phyloP scores from a whole-genome alignment of 805 yeast species.

The Spathaspora boniae region DNA sequence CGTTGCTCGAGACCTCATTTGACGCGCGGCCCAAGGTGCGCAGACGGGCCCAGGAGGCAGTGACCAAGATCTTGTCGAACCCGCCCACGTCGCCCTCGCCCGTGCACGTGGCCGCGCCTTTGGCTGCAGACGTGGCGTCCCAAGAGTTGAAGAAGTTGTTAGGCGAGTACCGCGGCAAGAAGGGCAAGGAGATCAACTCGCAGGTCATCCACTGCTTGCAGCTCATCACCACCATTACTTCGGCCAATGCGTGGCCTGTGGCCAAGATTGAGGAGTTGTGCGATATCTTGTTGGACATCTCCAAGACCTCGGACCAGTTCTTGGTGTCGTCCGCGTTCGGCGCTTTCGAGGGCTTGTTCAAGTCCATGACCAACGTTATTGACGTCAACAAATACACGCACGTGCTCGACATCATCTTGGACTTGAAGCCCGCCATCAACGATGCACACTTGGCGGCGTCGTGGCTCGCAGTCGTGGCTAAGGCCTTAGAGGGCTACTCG shows the following conservation, averaged over 20 bases:
- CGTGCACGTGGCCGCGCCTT: slow-evolving; percentile 71
- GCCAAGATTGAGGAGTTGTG: slow-evolving; percentile 67
- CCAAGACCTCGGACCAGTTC: slow-evolving; percentile 80
- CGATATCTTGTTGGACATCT: slow-evolving; percentile 68
- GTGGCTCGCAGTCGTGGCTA: slow-evolving; percentile 93
- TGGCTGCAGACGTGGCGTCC: slow-evolving; percentile 67
- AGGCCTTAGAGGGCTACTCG: slow-evolving; percentile 51
- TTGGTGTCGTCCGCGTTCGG: slow-evolving; percentile 77
- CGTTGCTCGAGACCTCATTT: slow-evolving; percentile 69
- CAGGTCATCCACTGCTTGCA: slow-evolving; percentile 74
- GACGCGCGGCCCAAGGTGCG: slow-evolving; percentile 95
- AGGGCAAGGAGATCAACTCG: slow-evolving; percentile 49
- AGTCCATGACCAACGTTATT: slow-evolving; percentile 55
- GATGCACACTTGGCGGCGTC: slow-evolving; percentile 88
- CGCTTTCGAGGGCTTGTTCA: slow-evolving; percentile 79
- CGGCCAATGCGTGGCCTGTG: slow-evolving; percentile 81
- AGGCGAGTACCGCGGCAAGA: slow-evolving; percentile 21
- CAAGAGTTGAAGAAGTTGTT: slow-evolving; percentile 48
- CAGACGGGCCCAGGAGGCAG: slow-evolving; percentile 89
- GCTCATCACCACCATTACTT: slow-evolving; percentile 64
- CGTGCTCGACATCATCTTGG: slow-evolving; percentile 69
- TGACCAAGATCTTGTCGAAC: slow-evolving; percentile 56
- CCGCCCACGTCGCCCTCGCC: slow-evolving; percentile 77
- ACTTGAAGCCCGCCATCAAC: slow-evolving; percentile 74
- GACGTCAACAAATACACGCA: slow-evolving; percentile 62